Evolutionary conservation across 352 stramenopile species (phyloP).

Genomic region (Phytopythium montanum): DNA sequence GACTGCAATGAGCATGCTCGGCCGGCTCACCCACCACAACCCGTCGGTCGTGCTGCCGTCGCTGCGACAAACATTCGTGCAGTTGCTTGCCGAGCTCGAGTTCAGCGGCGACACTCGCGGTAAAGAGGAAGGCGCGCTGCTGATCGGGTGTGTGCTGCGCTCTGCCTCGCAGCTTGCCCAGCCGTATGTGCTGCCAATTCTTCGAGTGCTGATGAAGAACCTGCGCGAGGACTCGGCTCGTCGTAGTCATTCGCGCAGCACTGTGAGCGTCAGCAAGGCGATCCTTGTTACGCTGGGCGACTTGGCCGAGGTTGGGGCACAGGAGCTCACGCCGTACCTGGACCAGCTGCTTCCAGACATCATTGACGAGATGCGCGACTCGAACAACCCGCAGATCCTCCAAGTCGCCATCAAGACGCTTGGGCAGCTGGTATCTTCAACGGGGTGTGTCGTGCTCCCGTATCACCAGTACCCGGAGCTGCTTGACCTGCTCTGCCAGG

Average conservation of each 20-base stretch:
- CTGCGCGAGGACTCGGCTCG: slow-evolving; percentile 74
- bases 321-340: slow-evolving; percentile 80
- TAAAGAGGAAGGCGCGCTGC: slow-evolving; percentile 78
- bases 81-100: slow-evolving; percentile 83
- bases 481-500: slow-evolving; percentile 71
- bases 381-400: slow-evolving; percentile 81
- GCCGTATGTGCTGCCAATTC: slow-evolving; percentile 82
- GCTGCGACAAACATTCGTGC: slow-evolving; percentile 80
- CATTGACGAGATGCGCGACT: slow-evolving; percentile 84
- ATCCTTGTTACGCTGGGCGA: slow-evolving; percentile 82
- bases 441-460: slow-evolving; percentile 78
- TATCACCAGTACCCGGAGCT: slow-evolving; percentile 86
- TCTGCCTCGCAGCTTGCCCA: slow-evolving; percentile 77
- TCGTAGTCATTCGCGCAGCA: slow-evolving; percentile 69
- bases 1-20: slow-evolving; percentile 86
- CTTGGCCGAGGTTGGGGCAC: slow-evolving; percentile 69
- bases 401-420: slow-evolving; percentile 86
- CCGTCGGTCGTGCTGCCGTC: slow-evolving; percentile 77
- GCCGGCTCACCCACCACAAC: slow-evolving; percentile 83
- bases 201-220: slow-evolving; percentile 87
- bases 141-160: slow-evolving; percentile 77
- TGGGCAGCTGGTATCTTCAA: slow-evolving; percentile 77
- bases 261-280: slow-evolving; percentile 77
- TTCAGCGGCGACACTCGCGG: slow-evolving; percentile 78
- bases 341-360: slow-evolving; percentile 84